phyloP scores from a whole-genome alignment of 345 rosid genomes.

The rapeseed (Brassica napus) region DNA sequence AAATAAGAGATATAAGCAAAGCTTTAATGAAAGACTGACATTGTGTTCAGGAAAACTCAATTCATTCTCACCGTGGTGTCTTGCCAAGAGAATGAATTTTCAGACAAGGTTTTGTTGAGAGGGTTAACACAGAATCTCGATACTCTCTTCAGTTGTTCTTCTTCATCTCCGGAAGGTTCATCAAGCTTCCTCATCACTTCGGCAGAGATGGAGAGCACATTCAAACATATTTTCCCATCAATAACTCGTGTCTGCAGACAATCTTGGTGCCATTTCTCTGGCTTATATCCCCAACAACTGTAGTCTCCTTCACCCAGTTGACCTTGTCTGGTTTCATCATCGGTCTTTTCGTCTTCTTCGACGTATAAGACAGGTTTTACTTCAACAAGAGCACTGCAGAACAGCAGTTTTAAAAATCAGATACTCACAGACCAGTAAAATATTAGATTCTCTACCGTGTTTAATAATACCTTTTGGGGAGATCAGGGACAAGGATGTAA shows the following conservation, averaged over 20 bases:
- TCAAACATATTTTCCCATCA: conserved; percentile 51
- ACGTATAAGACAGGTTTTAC: conserved; percentile 81
- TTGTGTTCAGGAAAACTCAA: not conserved
- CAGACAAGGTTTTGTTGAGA: conserved; percentile 63
- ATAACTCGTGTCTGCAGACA: conserved; percentile 70
- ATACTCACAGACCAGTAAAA: not conserved
- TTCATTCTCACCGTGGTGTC: conserved; percentile 60
- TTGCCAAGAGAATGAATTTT: conserved; percentile 67
- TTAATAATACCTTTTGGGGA: conserved; percentile 79
- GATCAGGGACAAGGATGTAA: conserved; percentile 75
- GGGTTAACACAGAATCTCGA: conserved; percentile 71
- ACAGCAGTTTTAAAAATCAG: conserved; percentile 1
- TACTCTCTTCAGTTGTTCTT: conserved; percentile 48
- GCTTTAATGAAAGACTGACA: conserved; percentile 9
- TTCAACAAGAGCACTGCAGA: conserved; percentile 84
- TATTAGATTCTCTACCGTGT: not conserved
- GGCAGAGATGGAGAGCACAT: conserved; percentile 52
- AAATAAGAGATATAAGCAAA: conserved; percentile 10
- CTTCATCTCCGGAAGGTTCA: conserved; percentile 31
- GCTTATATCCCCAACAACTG: conserved; percentile 56
- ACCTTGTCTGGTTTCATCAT: conserved; percentile 34
- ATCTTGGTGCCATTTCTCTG: conserved; percentile 78
- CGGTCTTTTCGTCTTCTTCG: conserved; percentile 45
- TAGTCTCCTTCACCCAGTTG: conserved; percentile 27
- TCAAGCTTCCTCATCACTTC: conserved; percentile 48